Base-by-base conservation (phyloP, 164 flowering plant species). In the Tinospora cordifolia region DNA sequence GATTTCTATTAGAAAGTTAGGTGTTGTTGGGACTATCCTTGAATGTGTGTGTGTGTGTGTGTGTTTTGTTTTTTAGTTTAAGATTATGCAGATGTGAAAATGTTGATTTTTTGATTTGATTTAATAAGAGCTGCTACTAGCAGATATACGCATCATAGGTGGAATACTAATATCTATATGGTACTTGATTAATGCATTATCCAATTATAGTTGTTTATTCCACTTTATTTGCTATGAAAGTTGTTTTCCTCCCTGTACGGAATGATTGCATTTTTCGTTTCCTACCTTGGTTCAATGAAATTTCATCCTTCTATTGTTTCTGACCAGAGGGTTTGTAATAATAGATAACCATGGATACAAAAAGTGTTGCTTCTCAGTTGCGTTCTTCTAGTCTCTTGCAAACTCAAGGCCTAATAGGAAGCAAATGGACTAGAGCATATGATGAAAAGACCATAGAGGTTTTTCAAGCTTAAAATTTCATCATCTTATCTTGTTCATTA, bases 371-470 rank as follows among this genome's bases (percentile, higher is more conserved):
- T 63, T 71, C 81, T 75, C 67, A 76, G 65, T 82, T 93, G 10
- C 82, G 54, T 51, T 76, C 70, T 72, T 76, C 86, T 12, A 90
- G 94, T 22, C 72, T 93, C 9, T 71, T 91, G 7, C 82, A 78
- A 44, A 88, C 72, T 44, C 89, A 90, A 75, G 97, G 91, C 13
- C 89, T 93, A 46, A 87, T 91, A 40, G 97, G 91, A 68, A 94
- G 94, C 47, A 93, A 88, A 76, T 93, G 97, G 98, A 79, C 73
- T 63, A 90, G 85, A 69, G 90, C 97, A 11, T 84, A 91, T 80
- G 96, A 87, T 76, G 86, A 84, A 40, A 91, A 85, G 66, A 88
- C 93, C 38, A 63, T 89, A 27, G 59, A 86, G 95, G 98, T 93
- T 22, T 63, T 58, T n/a, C n/a, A 38, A 13, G 22, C 30, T 38